A percentile compares a stretch with the other conserved stretches of the same genome.
These are phyloP conservation scores for Exophiala aquamarina DNA, from an alignment of 2,329 filamentous ascomycete species.

Conservation along the genomic window DNA sequence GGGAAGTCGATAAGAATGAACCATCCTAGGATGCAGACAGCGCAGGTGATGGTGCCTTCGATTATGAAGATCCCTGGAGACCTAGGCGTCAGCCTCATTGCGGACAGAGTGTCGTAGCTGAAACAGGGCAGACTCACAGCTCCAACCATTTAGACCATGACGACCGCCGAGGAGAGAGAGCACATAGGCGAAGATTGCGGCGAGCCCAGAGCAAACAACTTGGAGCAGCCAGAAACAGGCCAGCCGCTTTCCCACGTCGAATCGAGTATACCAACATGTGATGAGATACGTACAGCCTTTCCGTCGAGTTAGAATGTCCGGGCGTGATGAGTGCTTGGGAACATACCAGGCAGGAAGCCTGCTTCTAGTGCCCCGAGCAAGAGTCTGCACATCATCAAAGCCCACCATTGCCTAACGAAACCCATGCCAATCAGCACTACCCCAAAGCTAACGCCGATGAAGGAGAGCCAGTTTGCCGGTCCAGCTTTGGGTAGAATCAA, in stretches of 20 bases:
- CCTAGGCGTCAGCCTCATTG: not conserved
- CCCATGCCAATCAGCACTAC: constrained; percentile 39
- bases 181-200: constrained; percentile 39
- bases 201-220: constrained; percentile 30
- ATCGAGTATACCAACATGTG: constrained; percentile 38
- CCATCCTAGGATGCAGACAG: constrained; percentile 32
- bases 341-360: constrained; percentile 37
- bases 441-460: constrained; percentile 60
- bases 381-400: constrained; percentile 29
- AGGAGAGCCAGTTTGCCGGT: constrained; percentile 64
- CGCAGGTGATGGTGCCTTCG: constrained; percentile 33
- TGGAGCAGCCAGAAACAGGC: constrained; percentile 29
- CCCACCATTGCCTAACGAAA: constrained; percentile 29
- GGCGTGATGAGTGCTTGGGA: not conserved
- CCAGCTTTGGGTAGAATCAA: constrained; percentile 39
- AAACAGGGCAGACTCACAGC: constrained; percentile 29
- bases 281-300: constrained; percentile 38
- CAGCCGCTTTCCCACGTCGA: constrained; percentile 35
- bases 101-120: constrained; percentile 18
- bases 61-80: constrained; percentile 29
- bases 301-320: too few relatives aligned
- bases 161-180: constrained; percentile 33
- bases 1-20: constrained; percentile 45
- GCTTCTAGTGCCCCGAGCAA: constrained; percentile 34
- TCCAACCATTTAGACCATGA: constrained; percentile 38